These are phyloP conservation scores for Dryas integrifolia DNA, from an alignment of 331 rosid genomes.

Conservation along the genomic window DNA sequence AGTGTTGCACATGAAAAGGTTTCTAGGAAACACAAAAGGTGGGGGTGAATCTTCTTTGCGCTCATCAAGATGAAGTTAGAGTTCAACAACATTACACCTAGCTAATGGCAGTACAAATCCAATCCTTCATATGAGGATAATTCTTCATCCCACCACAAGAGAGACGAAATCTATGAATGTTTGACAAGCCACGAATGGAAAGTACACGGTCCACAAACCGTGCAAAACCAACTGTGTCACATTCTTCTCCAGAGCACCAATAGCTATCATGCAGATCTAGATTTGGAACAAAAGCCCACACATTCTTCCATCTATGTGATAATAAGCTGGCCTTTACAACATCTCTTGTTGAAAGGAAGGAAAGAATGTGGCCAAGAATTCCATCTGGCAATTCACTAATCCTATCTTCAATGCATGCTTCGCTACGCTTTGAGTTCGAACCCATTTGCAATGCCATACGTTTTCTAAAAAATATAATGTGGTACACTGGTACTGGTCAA, in stretches of 20 bases:
- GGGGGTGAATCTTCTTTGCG: background rate
- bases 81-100: background rate
- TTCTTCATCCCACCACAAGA: background rate
- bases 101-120: background rate
- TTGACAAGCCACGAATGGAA: background rate
- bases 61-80: background rate
- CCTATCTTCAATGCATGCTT: slow-evolving; percentile 5
- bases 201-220: background rate
- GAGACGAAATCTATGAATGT: background rate
- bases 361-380: background rate
- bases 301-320: background rate
- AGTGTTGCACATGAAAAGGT: background rate
- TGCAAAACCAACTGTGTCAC: background rate
- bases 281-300: background rate
- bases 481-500: background rate
- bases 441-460: background rate
- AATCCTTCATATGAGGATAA: background rate
- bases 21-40: background rate
- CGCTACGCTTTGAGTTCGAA: background rate
- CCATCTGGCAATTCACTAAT: background rate
- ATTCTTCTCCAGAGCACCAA: background rate
- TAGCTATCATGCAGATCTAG: background rate
- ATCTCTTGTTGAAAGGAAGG: background rate
- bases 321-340: background rate
- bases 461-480: background rate